Base-by-base conservation (phyloP, 2,329 filamentous ascomycete species). In the Fusarium liriodendri region DNA sequence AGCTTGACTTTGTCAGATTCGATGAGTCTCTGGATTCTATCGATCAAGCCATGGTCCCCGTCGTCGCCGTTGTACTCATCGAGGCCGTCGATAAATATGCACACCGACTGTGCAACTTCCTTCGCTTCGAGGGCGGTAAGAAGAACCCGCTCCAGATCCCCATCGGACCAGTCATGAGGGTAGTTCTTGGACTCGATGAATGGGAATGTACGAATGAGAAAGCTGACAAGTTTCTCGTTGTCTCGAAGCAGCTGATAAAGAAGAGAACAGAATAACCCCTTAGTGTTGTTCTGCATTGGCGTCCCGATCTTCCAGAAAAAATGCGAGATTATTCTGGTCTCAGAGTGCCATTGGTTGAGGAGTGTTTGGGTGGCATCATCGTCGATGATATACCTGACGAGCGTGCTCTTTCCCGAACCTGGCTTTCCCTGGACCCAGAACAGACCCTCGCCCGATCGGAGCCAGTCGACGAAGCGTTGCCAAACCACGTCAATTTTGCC, bases 41-140 rank as follows among this genome's bases (percentile, higher is more conserved):
- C 14, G 27, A 52, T n/a, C 47, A 52, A 13, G 18, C 27, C 59
- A 37, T 38, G 14, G 32, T 45, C 33, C 9, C 37, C 57, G 27
- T 66, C 58, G 3, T 58, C 20, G 10, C 33, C 45, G 27, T 37
- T 35, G 16, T 55, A 42, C 25, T 66, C 64, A n/a, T 66, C 64
- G 14, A 66, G 64, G n/a, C 64, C 64, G 27, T 66, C 64, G 33
- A 66, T 57, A 20, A 66, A 66, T 10, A 66, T 47, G 22, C 64
- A 66, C 6, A 66, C 6, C 10, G 37, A 9, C 20, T 35, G 35
- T 62, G 37, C 13, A 16, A n/a, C 14, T 32, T 27, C 7, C 13
- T 6, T 33, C 29, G n/a, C 13, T 13, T 18, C 6, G 16, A 62
- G 33, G 18, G 25, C 16, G 0, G 16, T 37, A 20, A 54, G 45